Evolutionary conservation across 2,329 filamentous ascomycete genomes (phyloP).

Genomic region (Fusarium napiforme): DNA sequence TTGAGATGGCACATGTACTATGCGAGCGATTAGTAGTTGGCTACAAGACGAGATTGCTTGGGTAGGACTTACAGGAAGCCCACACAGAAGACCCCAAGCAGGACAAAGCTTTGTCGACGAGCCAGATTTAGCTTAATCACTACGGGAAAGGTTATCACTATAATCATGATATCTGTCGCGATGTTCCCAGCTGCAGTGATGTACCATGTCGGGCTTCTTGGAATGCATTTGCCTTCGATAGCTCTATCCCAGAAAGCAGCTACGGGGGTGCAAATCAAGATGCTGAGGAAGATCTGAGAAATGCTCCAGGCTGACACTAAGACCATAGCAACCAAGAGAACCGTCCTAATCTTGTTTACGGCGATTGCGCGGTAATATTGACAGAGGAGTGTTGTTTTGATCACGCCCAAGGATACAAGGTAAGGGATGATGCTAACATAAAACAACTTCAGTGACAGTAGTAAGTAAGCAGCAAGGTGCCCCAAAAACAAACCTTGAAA

Average conservation of each 20-base stretch:
- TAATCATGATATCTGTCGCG: background rate
- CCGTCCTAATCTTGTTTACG: background rate
- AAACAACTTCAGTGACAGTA: background rate
- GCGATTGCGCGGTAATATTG: background rate
- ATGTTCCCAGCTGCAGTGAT: background rate
- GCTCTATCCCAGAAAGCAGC: background rate
- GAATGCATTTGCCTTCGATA: background rate
- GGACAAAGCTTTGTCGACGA: background rate
- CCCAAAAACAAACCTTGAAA: background rate
- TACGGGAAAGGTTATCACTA: background rate
- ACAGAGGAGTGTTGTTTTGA: background rate
- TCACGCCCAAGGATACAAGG: rapidly evolving
- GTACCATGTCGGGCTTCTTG: background rate
- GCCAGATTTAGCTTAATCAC: rapidly evolving
- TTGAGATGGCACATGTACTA: background rate
- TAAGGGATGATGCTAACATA: background rate
- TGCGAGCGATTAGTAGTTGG: background rate
- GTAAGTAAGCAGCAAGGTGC: rapidly evolving
- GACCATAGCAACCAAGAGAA: rapidly evolving
- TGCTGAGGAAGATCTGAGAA: background rate
- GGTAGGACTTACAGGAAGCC: background rate
- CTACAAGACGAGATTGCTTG: rapidly evolving
- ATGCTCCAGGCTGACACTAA: background rate
- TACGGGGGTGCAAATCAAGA: background rate
- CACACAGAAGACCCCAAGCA: background rate